Evolutionary conservation across 73 alveolate genomes (phyloP).

Genomic region (Uronychia setigera): DNA sequence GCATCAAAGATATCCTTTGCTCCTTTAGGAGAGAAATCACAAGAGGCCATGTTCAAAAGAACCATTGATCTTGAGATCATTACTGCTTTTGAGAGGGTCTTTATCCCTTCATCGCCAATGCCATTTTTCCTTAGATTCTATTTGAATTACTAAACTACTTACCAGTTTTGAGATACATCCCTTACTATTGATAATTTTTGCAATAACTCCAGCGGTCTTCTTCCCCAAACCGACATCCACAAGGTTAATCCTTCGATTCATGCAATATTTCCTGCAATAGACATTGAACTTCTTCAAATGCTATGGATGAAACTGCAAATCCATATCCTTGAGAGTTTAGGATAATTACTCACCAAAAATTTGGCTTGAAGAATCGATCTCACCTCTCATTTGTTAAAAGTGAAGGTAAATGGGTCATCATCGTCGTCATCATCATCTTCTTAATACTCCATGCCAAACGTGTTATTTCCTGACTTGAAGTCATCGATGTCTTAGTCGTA

Average conservation of each 20-base stretch:
- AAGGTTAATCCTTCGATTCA: not conserved
- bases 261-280: not conserved
- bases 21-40: constrained; percentile 24
- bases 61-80: constrained; percentile 2
- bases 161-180: not conserved
- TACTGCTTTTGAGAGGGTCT: constrained; percentile 11
- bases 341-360: not conserved
- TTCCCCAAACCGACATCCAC: not conserved
- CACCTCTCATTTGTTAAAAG: not conserved
- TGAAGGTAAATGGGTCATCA: not conserved
- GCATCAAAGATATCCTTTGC: constrained; percentile 11
- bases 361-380: not conserved
- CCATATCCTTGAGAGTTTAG: not conserved
- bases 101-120: constrained; percentile 42
- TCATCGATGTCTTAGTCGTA: not conserved
- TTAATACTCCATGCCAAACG: not conserved
- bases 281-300: not conserved
- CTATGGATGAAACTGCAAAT: not conserved
- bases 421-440: not conserved
- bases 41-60: constrained; percentile 7
- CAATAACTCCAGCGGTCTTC: not conserved
- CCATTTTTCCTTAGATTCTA: constrained; percentile 19
- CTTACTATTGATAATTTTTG: not conserved
- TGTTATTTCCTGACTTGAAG: not conserved
- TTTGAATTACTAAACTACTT: not conserved